Conservation (phyloP, 495 filamentous ascomycete genomes). For the Xylaria curta region DNA sequence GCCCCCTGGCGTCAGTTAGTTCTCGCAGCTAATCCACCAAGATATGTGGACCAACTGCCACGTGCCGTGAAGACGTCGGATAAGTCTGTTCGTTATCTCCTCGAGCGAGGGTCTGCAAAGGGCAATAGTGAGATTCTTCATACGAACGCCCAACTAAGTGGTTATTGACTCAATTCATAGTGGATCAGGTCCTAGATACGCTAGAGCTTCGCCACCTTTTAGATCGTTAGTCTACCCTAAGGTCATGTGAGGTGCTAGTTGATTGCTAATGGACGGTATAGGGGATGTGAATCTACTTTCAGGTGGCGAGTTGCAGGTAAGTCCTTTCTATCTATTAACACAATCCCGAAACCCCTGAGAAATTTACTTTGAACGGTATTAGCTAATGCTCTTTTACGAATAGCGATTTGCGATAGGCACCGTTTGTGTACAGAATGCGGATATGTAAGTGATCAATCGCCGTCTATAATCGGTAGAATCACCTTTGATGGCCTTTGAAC, state of each 20-base stretch:
- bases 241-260: neutral
- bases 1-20: neutral
- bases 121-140: conserved; percentile 59
- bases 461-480: too few relatives aligned
- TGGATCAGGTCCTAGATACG: conserved; percentile 82
- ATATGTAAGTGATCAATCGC: conserved; percentile 64
- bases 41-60: conserved; percentile 95
- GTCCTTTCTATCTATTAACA: neutral
- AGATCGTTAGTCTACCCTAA: conserved; percentile 58
- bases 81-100: conserved; percentile 75
- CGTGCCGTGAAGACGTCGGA: conserved; percentile 82
- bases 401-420: conserved; percentile 96
- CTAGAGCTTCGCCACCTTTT: conserved; percentile 86
- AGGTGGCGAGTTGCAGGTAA: conserved; percentile 78
- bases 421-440: conserved; percentile 93
- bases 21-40: conserved; percentile 8
- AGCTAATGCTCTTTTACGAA: neutral
- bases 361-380: neutral
- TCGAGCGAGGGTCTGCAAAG: conserved; percentile 74
- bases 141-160: neutral
- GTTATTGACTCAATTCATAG: conserved; percentile 15
- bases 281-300: conserved; percentile 82
- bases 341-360: neutral
- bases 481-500: neutral
- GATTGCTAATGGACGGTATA: conserved; percentile 14